These are phyloP conservation scores for Cercospora berteroae DNA, from an alignment of 2,329 filamentous ascomycete genomes.

Conservation along the genomic window DNA sequence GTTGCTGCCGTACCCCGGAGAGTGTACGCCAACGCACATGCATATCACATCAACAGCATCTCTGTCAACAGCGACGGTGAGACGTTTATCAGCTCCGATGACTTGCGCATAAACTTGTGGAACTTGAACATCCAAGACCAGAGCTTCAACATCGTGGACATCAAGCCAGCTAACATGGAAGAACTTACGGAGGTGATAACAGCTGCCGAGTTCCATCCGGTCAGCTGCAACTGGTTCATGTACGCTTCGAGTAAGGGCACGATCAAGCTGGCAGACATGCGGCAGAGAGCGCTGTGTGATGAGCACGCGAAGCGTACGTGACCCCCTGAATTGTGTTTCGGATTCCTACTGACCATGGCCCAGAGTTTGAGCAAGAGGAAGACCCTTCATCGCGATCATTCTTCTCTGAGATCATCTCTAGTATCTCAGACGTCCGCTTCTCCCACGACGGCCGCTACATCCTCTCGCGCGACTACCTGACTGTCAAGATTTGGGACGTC, in stretches of 20 bases:
- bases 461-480: conserved; percentile 93
- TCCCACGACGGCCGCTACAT: conserved; percentile 96
- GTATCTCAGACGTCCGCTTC: conserved; percentile 97
- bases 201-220: conserved; percentile 93
- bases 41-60: conserved; percentile 99
- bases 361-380: conserved; percentile 98
- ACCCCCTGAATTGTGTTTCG: background rate
- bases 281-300: conserved; percentile 92
- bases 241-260: conserved; percentile 98
- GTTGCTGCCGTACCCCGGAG: conserved; percentile 93
- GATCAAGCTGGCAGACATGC: conserved; percentile 98
- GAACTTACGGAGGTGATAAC: conserved; percentile 98
- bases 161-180: conserved; percentile 99
- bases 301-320: conserved; percentile 83
- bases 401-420: conserved; percentile 99
- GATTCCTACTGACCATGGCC: conserved; percentile 21
- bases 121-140: conserved; percentile 99
- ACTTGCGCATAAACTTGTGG: conserved; percentile 96
- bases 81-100: conserved; percentile 98
- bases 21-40: conserved; percentile 97
- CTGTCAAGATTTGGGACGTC: conserved; percentile 99
- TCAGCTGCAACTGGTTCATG: conserved; percentile 99
- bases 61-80: conserved; percentile 99
- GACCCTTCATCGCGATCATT: conserved; percentile 95
- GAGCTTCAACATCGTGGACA: conserved; percentile 99